These are phyloP conservation scores for Naganishia kalamii DNA, from an alignment of 768 basidiomycete genomes.

Conservation along the genomic window DNA sequence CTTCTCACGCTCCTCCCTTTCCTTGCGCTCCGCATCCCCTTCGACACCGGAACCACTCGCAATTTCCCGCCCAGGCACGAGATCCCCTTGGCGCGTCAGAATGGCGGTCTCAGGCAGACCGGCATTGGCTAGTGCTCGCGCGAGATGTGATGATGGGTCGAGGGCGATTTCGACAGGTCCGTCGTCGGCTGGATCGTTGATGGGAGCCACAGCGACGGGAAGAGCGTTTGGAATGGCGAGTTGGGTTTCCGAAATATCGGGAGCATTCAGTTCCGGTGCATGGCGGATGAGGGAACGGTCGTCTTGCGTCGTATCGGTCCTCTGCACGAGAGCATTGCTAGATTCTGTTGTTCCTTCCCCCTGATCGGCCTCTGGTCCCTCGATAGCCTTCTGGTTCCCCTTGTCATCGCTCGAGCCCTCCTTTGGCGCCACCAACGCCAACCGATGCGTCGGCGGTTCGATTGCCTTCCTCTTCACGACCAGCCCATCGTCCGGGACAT, in stretches of 20 bases:
- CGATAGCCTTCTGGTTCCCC: background rate
- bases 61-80: conserved; percentile 39
- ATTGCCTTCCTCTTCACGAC: conserved; percentile 23
- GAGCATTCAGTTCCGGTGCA: conserved; percentile 17
- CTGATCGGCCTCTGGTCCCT: background rate
- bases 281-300: conserved; percentile 25
- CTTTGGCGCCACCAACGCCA: conserved; percentile 17
- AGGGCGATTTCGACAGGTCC: conserved; percentile 30
- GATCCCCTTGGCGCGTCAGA: conserved; percentile 33
- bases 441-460: conserved; percentile 22
- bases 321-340: background rate
- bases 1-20: conserved; percentile 26
- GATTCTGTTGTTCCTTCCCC: background rate
- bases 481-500: conserved; percentile 32
- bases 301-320: background rate
- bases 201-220: background rate
- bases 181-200: conserved; percentile 4
- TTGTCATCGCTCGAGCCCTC: conserved; percentile 25
- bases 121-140: conserved; percentile 36
- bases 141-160: conserved; percentile 37
- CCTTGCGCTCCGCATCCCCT: conserved; percentile 29
- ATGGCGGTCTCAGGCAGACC: conserved; percentile 45
- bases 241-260: conserved; percentile 14
- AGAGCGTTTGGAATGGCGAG: conserved; percentile 23
- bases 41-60: conserved; percentile 32